A percentile compares a stretch with the other conserved stretches of the same genome.
These are phyloP conservation scores for Alternaria postmessia DNA, from an alignment of 2,329 filamentous ascomycete genomes.

Conservation along the genomic window DNA sequence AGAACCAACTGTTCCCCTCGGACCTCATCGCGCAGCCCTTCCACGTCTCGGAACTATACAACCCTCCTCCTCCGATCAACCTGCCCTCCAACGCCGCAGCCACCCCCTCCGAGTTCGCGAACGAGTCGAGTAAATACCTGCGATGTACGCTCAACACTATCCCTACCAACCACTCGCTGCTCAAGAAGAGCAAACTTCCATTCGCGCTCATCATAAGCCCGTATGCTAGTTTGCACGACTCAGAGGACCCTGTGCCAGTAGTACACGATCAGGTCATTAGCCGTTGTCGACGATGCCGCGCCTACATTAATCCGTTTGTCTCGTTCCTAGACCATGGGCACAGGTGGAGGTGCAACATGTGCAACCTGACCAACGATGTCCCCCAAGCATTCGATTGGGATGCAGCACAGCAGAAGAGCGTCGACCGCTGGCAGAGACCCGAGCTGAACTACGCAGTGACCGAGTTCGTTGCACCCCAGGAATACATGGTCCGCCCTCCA, in stretches of 20 bases:
- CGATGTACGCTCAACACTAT: slow-evolving; percentile 94
- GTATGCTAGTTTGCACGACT: slow-evolving; percentile 90
- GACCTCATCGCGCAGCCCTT: slow-evolving; percentile 93
- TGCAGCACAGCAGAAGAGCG: slow-evolving; percentile 84
- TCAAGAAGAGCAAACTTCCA: slow-evolving; percentile 94
- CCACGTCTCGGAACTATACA: slow-evolving; percentile 89
- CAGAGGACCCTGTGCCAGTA: slow-evolving; percentile 88
- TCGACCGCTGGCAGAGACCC: slow-evolving; percentile 89
- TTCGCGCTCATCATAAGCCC: slow-evolving; percentile 97
- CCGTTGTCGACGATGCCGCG: slow-evolving; percentile 91
- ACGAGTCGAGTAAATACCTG: slow-evolving; percentile 92
- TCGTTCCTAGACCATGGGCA: slow-evolving; percentile 95
- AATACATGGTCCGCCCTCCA: slow-evolving; percentile 98
- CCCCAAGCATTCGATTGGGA: slow-evolving; percentile 99
- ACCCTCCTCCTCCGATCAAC: slow-evolving; percentile 88
- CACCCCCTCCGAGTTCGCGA: slow-evolving; percentile 88
- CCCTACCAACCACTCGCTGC: slow-evolving; percentile 86
- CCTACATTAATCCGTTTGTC: slow-evolving; percentile 95
- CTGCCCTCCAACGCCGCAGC: slow-evolving; percentile 93
- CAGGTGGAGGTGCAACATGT: slow-evolving; percentile 99
- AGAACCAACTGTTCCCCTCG: slow-evolving; percentile 88
- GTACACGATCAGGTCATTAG: slow-evolving; percentile 98
- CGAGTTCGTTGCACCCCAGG: slow-evolving; percentile 96
- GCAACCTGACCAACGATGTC: slow-evolving; percentile 97
- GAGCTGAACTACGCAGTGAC: slow-evolving; percentile 97